Conservation (phyloP, 2,329 filamentous ascomycete species). For the Macrophomina pseudophaseolina region DNA sequence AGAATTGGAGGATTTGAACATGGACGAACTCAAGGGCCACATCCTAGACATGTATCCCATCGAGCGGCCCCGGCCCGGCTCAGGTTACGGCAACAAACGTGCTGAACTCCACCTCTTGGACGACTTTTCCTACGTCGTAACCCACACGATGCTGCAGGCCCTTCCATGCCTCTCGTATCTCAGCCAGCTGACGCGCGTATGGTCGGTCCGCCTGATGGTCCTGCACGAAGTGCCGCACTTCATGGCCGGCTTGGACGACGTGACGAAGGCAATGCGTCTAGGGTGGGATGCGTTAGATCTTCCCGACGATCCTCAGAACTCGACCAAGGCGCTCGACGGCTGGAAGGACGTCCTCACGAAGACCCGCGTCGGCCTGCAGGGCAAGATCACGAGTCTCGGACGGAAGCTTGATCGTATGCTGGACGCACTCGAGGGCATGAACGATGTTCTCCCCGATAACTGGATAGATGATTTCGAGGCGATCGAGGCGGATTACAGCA, state of each 20-base stretch:
- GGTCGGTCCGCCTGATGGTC: slow-evolving; percentile 77
- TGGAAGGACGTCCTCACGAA: slow-evolving; percentile 50
- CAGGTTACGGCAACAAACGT: slow-evolving; percentile 40
- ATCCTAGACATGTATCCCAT: slow-evolving; percentile 78
- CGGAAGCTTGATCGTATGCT: slow-evolving; percentile 81
- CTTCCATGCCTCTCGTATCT: slow-evolving; percentile 80
- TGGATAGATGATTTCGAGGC: slow-evolving; percentile 89
- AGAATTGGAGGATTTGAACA: slow-evolving; percentile 71
- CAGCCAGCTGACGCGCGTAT: slow-evolving; percentile 73
- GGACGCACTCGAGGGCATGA: slow-evolving; percentile 80
- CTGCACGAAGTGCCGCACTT: slow-evolving; percentile 75
- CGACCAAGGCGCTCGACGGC: slow-evolving; percentile 40
- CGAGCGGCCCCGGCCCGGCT: slow-evolving; percentile 52
- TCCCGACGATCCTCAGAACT: slow-evolving; percentile 34
- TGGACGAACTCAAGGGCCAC: slow-evolving; percentile 89
- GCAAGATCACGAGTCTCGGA: slow-evolving; percentile 72
- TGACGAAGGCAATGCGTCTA: slow-evolving; percentile 67
- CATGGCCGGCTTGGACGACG: slow-evolving; percentile 66
- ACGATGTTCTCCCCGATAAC: slow-evolving; percentile 80
- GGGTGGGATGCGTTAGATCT: slow-evolving; percentile 68
- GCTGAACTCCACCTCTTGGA: slow-evolving; percentile 72
- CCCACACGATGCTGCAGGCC: slow-evolving; percentile 87
- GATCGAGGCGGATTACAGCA: slow-evolving; percentile 76
- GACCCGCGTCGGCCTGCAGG: slow-evolving; percentile 68
- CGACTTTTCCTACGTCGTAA: slow-evolving; percentile 88